Evolutionary conservation across 495 filamentous ascomycete genomes (phyloP), one percentile per base, ranked within the genome.

Genomic region (Cercophora newfieldiana): DNA sequence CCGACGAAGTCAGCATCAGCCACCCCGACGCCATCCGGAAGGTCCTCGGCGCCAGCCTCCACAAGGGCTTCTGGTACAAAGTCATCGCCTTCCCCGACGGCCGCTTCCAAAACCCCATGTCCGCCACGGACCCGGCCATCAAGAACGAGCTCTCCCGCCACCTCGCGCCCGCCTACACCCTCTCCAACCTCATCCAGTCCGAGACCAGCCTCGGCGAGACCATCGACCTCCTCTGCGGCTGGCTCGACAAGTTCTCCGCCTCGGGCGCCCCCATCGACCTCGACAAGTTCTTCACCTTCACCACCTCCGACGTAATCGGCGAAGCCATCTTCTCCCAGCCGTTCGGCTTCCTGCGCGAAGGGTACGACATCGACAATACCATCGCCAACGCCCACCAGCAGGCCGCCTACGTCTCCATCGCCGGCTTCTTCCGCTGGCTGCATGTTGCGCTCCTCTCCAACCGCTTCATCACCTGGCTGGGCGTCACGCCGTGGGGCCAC

Each of bases 1-100:
- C 77, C 33, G 79, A 84, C 65, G 81, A 85, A 76, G 78, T 86
- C 64, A 79, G 75, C 56, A 68, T 81, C 44, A 74, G 77, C 65
- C 78, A 86, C 63, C 79, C 81, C 4, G 80, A 83, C 50, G 79
- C 76, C 24, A 65, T 83, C 25, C 69, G 71, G 30, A 70, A 67
- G 56, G 61, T 76, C n/a, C 76, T 70, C 0, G 61, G 66, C 24
- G 64, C 65, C 6, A 69, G 72, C 0, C 66, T 77, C 16, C 64
- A 68, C 55, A 80, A 77, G 63, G 69, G 66, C 47, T 37, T 49
- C 55, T 72, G 61, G 61, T 78, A 75, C 68, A 73, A 76, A 49
- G 69, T 80, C 7, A 73, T 83, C 19, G 71, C 74, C 26, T 58
- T 74, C 64, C 81, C 69, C 10, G 81, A 84, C 66, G 74, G 76